Evolutionary conservation across 2,329 filamentous ascomycete species (phyloP), one percentile per base, ranked within the genome.

Genomic region (Cercospora nicotianae): DNA sequence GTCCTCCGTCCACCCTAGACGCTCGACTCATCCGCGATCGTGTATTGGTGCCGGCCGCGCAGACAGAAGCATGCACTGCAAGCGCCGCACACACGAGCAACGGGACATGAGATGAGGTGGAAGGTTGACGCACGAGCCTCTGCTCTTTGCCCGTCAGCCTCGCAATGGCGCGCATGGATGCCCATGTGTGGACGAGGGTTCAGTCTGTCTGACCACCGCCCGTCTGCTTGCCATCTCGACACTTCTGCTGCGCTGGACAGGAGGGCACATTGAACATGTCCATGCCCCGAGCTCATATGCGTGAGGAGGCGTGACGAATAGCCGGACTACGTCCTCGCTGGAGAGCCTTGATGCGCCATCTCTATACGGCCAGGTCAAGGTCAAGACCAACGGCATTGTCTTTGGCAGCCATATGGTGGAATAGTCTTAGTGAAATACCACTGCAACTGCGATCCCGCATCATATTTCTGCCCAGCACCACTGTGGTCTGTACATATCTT

Each of bases 91-190:
- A 26, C 53, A 28, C 16, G 16, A 28, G 26, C 42, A 48, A 20
- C 9, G 20, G 18, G 20, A 13, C 10, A 51, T 13, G 45, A 51
- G 18, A 51, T 51, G 45, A 58, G 26, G 30, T n/a, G 13, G 10
- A n/a, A 33, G 30, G 16, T 28, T 28, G 26, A 26, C 13, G 53
- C 53, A 58, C 53, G 53, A 58, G 53, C 53, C 53, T 53, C 48
- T 53, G 48, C 36, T 12, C 20, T 58, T 1, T 53, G 48, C 18
- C 53, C 26, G 53, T 58, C 53, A 58, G 53, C 23, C 26, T 30
- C 53, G n/a, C 30, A 33, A 30, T 58, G 53, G 53, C 53, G 53
- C 53, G 26, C 53, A 58, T 58, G 53, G 53, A 58, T 58, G 53
- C 53, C 53, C 53, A 30, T 30, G 26, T 31, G 53, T 53, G 13